phyloP scores from a whole-genome alignment of 2,329 filamentous ascomycete genomes.

The Neonectria neomacrospora region DNA sequence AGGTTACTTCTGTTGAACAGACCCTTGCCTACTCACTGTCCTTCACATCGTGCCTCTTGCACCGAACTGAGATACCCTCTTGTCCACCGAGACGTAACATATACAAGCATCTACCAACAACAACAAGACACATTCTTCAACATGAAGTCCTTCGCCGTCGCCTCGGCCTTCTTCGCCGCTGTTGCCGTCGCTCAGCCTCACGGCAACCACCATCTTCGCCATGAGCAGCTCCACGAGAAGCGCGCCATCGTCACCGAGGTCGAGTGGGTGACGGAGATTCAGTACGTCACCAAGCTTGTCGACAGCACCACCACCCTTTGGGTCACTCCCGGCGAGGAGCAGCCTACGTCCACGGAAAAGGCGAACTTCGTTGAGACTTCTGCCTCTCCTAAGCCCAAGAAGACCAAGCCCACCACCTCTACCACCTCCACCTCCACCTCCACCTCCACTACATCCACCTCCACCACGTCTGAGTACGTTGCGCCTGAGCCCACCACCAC shows the following conservation, averaged over 20 bases:
- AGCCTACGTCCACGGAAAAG: conserved; percentile 38
- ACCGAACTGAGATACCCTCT: conserved; percentile 39
- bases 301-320: conserved; percentile 61
- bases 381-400: conserved; percentile 30
- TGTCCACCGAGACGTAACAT: conserved; percentile 16
- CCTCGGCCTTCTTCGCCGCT: conserved; percentile 50
- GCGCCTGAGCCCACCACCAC: conserved; percentile 28
- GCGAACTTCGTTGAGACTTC: conserved; percentile 31
- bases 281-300: conserved; percentile 58
- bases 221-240: conserved; percentile 47
- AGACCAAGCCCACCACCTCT: conserved; percentile 37
- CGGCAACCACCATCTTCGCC: conserved; percentile 52
- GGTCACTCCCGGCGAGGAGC: conserved; percentile 50
- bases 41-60: conserved; percentile 25
- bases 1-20: conserved; percentile 46
- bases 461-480: conserved; percentile 32
- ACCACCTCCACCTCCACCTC: conserved; percentile 30
- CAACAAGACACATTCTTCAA: conserved; percentile 37
- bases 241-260: conserved; percentile 59
- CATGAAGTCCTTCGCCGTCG: conserved; percentile 56
- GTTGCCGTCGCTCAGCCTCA: conserved; percentile 64
- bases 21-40: conserved; percentile 36
- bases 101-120: conserved; percentile 26
- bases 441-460: conserved; percentile 27
- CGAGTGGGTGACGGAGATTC: conserved; percentile 63